Evolutionary conservation across 345 rosid species (phyloP).

Genomic region (Psidium friedrichsthalianum): DNA sequence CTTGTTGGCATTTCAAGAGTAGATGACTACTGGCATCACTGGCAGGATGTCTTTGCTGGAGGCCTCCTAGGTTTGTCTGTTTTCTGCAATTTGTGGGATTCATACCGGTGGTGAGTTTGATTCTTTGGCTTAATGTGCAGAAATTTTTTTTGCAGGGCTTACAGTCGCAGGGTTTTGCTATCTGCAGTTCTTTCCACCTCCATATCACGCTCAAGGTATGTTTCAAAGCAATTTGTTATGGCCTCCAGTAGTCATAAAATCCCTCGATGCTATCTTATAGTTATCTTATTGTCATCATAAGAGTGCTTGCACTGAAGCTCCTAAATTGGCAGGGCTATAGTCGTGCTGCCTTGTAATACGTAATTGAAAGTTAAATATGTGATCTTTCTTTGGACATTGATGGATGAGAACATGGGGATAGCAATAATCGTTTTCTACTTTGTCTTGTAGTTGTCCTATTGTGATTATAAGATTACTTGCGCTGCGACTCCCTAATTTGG

Average conservation of each 20-base stretch:
- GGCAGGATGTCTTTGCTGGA: constrained; percentile 84
- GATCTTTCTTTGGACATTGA: background rate
- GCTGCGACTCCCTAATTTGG: background rate
- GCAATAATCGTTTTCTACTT: background rate
- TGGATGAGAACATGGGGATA: background rate
- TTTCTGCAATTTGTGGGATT: background rate
- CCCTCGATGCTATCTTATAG: background rate
- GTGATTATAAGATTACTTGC: background rate
- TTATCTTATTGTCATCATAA: background rate
- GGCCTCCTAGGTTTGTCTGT: constrained; percentile 40
- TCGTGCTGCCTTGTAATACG: background rate
- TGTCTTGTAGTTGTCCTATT: background rate
- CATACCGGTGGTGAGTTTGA: background rate
- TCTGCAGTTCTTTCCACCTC: constrained; percentile 12
- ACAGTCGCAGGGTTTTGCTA: constrained; percentile 5
- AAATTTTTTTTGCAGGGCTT: background rate
- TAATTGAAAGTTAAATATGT: background rate
- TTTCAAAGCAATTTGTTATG: background rate
- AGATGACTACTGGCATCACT: constrained; percentile 84
- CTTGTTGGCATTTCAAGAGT: constrained; percentile 79
- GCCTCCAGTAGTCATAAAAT: background rate
- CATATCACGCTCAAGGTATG: constrained; percentile 2
- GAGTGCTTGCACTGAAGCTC: background rate
- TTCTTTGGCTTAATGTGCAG: background rate
- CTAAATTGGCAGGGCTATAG: background rate